phyloP scores from a whole-genome alignment of 345 rosid genomes.

The Arabis alpina region DNA sequence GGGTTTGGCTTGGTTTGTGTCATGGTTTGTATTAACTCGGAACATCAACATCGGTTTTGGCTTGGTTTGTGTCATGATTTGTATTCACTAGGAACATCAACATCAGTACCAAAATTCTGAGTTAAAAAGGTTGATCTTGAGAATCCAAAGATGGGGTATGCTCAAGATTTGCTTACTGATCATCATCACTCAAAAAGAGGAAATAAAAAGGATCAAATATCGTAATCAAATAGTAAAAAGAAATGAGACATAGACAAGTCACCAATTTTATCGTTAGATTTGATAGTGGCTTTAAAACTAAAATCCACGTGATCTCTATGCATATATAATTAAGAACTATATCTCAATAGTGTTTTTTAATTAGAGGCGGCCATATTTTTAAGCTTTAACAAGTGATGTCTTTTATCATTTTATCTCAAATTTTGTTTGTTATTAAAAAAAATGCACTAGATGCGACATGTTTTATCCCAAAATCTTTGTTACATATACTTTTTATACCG shows the following conservation, averaged over 20 bases:
- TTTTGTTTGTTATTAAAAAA: background rate
- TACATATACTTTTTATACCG: slow-evolving; percentile 13
- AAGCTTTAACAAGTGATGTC: slow-evolving; percentile 20
- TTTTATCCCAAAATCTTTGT: slow-evolving; percentile 37
- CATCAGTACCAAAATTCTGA: slow-evolving; percentile 21
- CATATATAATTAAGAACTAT: slow-evolving; percentile 11
- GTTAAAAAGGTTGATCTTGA: slow-evolving; percentile 27
- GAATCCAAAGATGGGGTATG: slow-evolving; percentile 42
- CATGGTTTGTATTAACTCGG: no score
- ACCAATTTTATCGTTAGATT: slow-evolving; percentile 37
- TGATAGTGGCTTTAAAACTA: slow-evolving; percentile 25
- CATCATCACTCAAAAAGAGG: slow-evolving; percentile 37
- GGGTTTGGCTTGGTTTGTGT: no score
- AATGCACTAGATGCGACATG: slow-evolving; percentile 26
- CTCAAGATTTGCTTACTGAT: slow-evolving; percentile 44
- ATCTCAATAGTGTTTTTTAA: slow-evolving; percentile 11
- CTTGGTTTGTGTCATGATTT: background rate
- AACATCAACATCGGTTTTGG: slow-evolving; percentile 7
- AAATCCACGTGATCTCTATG: slow-evolving; percentile 38
- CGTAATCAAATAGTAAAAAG: slow-evolving; percentile 33
- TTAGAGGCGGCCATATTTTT: slow-evolving; percentile 30
- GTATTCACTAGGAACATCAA: slow-evolving; percentile 20
- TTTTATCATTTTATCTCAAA: slow-evolving; percentile 22
- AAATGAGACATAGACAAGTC: slow-evolving; percentile 37
- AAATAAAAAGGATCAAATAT: slow-evolving; percentile 24